These are phyloP conservation scores for Zasmidium cellare DNA, from an alignment of 2,329 filamentous ascomycete species.

Conservation along the genomic window DNA sequence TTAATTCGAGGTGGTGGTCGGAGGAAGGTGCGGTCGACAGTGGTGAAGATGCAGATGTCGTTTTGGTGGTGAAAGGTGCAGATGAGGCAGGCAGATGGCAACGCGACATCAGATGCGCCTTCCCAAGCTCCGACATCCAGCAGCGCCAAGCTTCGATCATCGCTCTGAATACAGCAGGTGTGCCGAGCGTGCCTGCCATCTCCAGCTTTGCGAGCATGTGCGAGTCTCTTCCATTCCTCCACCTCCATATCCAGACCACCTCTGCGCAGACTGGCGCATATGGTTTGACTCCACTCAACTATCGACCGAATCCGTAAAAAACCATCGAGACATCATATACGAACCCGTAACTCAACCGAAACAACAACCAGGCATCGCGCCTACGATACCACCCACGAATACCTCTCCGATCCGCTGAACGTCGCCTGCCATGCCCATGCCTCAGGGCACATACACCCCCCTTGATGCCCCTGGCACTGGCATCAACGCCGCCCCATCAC, in stretches of 20 bases:
- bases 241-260: not conserved
- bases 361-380: not conserved
- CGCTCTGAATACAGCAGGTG: not conserved
- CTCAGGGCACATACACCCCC: slow-evolving; percentile 43
- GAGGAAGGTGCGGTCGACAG: slow-evolving; percentile 6
- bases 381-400: not conserved
- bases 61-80: not conserved
- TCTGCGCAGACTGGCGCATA: not conserved
- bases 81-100: slow-evolving; percentile 14
- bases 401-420: not conserved
- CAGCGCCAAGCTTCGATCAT: not conserved
- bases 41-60: slow-evolving; percentile 2
- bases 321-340: not conserved
- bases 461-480: slow-evolving; percentile 53
- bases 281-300: not conserved
- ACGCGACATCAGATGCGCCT: slow-evolving; percentile 10
- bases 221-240: not conserved
- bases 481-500: slow-evolving; percentile 49
- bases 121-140: not conserved
- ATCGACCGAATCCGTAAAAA: not conserved
- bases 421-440: slow-evolving; percentile 40
- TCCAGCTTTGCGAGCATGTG: not conserved
- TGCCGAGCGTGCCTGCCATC: slow-evolving; percentile 2
- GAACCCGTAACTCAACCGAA: not conserved
- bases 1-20: not conserved